A percentile compares a stretch with the other conserved stretches of the same genome.
Conservation (phyloP, 2,329 filamentous ascomycete species). For the Fusarium hainanense region DNA sequence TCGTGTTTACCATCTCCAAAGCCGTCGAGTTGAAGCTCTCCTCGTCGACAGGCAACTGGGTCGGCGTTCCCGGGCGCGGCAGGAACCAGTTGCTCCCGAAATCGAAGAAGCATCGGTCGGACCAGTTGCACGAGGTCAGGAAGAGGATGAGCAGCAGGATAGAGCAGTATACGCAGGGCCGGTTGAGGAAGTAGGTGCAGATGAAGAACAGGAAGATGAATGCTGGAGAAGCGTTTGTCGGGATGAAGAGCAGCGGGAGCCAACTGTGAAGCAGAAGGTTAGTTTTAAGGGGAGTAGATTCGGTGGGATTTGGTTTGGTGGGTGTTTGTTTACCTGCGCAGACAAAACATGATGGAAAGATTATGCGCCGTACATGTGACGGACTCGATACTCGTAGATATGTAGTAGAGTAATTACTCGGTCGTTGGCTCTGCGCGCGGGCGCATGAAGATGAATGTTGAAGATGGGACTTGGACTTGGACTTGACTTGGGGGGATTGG, state of each 20-base stretch:
- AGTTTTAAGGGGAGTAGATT: background rate
- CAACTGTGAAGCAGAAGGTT: constrained; percentile 67
- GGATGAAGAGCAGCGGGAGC: constrained; percentile 89
- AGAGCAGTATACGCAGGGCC: constrained; percentile 97
- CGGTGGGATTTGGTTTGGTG: background rate
- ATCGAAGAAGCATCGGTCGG: constrained; percentile 92
- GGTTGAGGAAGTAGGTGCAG: constrained; percentile 95
- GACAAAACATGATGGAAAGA: constrained; percentile 66
- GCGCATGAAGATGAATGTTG: constrained; percentile 19
- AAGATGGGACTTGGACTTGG: background rate
- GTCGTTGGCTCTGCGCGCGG: constrained; percentile 22
- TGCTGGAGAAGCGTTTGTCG: constrained; percentile 84
- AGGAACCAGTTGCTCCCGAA: constrained; percentile 93
- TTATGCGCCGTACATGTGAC: constrained; percentile 28
- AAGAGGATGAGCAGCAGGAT: constrained; percentile 95
- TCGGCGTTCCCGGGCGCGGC: constrained; percentile 65
- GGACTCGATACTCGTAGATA: background rate
- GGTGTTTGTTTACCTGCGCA: constrained; percentile 63
- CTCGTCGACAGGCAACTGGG: constrained; percentile 41
- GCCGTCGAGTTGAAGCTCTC: constrained; percentile 60
- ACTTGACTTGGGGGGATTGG: background rate
- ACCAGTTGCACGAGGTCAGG: constrained; percentile 90
- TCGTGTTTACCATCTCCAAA: constrained; percentile 73
- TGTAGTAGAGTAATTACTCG: background rate
- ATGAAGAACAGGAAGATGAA: constrained; percentile 91